Evolutionary conservation across 371 early-diverging fungal genomes (phyloP).

Genomic region (Mycotypha africana): DNA sequence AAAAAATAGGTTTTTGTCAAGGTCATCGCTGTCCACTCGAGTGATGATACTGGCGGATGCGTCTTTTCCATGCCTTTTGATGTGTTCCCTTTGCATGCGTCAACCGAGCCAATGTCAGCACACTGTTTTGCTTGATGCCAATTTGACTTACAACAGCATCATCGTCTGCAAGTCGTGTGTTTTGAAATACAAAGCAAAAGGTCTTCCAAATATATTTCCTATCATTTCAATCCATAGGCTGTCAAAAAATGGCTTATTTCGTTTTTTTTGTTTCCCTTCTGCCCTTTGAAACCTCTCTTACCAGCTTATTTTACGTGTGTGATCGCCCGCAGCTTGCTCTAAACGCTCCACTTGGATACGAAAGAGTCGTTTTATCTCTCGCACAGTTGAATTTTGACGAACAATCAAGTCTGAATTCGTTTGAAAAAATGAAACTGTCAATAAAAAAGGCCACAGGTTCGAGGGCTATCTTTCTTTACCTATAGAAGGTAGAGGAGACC

Average conservation of each 20-base stretch:
- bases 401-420: conserved; percentile 23
- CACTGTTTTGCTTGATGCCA: conserved; percentile 29
- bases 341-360: conserved; percentile 10
- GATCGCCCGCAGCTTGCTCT: conserved; percentile 4
- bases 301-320: conserved; percentile 18
- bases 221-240: background rate
- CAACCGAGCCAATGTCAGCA: conserved; percentile 22
- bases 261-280: too few relatives aligned
- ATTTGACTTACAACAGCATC: conserved; percentile 28
- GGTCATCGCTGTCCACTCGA: too few relatives aligned
- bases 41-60: too few relatives aligned
- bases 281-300: too few relatives aligned
- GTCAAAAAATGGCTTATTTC: too few relatives aligned
- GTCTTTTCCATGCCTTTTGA: conserved; percentile 17
- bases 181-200: conserved; percentile 21
- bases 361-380: conserved; percentile 28
- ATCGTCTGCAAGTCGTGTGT: conserved; percentile 21
- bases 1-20: too few relatives aligned
- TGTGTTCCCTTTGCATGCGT: conserved; percentile 26
- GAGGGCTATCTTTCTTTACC: too few relatives aligned
- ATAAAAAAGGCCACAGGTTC: too few relatives aligned
- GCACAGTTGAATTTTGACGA: conserved; percentile 25
- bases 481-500: conserved; percentile 21
- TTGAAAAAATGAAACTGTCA: background rate
- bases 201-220: conserved; percentile 43